Conservation (phyloP, 2,329 filamentous ascomycete genomes). For the Coniochaeta hoffmannii region DNA sequence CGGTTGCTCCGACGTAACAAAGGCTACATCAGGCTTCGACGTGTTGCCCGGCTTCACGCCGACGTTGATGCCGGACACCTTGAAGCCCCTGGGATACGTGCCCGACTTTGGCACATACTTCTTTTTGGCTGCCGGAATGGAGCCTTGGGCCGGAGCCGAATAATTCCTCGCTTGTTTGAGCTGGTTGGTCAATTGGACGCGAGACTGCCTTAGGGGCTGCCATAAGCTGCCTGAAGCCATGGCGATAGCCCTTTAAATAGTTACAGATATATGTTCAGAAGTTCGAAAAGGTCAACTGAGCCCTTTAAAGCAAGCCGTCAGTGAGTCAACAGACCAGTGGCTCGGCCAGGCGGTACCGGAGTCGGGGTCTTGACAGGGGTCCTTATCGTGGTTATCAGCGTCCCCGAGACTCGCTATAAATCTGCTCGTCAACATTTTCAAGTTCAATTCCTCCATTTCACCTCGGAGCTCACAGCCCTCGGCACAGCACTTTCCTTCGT, state of each 20-base stretch:
- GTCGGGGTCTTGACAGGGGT: background rate
- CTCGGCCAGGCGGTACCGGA: background rate
- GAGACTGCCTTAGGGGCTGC: slow-evolving; percentile 16
- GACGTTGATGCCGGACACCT: slow-evolving; percentile 78
- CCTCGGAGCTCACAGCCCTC: background rate
- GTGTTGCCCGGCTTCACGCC: slow-evolving; percentile 93
- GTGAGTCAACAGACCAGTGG: background rate
- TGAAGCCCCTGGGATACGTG: slow-evolving; percentile 85
- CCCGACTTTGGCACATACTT: slow-evolving; percentile 84
- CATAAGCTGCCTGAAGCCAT: slow-evolving; percentile 12
- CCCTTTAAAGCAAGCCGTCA: background rate
- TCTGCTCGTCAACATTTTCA: slow-evolving; percentile 10
- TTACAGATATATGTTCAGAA: background rate
- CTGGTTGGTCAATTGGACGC: slow-evolving; percentile 12
- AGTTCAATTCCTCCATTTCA: background rate
- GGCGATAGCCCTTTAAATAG: too few relatives aligned
- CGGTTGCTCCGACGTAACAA: slow-evolving; percentile 78
- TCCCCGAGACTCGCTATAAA: slow-evolving; percentile 10
- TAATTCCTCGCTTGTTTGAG: slow-evolving; percentile 29
- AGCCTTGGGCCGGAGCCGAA: slow-evolving; percentile 49
- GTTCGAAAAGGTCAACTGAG: background rate
- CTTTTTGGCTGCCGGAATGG: slow-evolving; percentile 70
- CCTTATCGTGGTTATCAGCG: background rate
- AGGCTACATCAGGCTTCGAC: slow-evolving; percentile 80
- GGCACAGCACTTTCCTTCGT: too few relatives aligned